Percentiles rank a stretch among this genome's conserved stretches.
These are phyloP conservation scores for Kluyveromyces wickerhamii DNA, from an alignment of 805 yeast genomes.

Conservation along the genomic window DNA sequence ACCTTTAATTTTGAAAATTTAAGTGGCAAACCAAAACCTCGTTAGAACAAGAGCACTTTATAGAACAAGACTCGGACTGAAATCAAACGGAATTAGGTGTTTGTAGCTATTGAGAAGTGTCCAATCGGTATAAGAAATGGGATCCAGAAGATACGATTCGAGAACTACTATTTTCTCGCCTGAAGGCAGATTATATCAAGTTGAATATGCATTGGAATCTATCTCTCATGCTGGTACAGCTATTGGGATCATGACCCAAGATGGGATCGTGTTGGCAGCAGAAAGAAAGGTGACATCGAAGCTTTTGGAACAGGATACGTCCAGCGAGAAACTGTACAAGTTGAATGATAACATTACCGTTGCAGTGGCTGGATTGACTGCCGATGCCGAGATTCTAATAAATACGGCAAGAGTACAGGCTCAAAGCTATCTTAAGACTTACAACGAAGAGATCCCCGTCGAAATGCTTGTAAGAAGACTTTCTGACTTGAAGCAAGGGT, in stretches of 20 bases:
- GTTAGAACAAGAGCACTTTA: too few relatives aligned
- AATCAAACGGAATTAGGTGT: too few relatives aligned
- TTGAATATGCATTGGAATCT: conserved; percentile 95
- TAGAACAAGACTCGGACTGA: too few relatives aligned
- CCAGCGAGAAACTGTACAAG: conserved; percentile 86
- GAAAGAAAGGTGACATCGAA: conserved; percentile 93
- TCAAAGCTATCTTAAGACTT: conserved; percentile 76
- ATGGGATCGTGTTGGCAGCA: conserved; percentile 91
- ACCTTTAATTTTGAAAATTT: too few relatives aligned
- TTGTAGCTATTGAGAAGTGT: too few relatives aligned
- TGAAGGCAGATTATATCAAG: conserved; percentile 95
- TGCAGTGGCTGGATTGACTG: conserved; percentile 97
- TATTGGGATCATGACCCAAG: conserved; percentile 81
- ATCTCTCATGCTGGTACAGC: conserved; percentile 97
- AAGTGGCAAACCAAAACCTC: too few relatives aligned
- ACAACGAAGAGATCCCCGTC: conserved; percentile 90
- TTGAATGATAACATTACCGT: conserved; percentile 77
- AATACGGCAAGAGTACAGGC: conserved; percentile 80
- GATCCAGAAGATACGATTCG: conserved; percentile 96
- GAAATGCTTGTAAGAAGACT: conserved; percentile 80
- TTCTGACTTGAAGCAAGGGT: conserved; percentile 94
- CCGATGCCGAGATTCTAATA: conserved; percentile 89
- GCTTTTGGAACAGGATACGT: conserved; percentile 85
- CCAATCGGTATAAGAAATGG: conserved; percentile 34
- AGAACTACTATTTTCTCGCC: conserved; percentile 98